Percentiles rank a stretch among this genome's conserved stretches.
These are phyloP conservation scores for Dacryopinax primogenitus DNA, from an alignment of 768 basidiomycete species.

Conservation along the genomic window DNA sequence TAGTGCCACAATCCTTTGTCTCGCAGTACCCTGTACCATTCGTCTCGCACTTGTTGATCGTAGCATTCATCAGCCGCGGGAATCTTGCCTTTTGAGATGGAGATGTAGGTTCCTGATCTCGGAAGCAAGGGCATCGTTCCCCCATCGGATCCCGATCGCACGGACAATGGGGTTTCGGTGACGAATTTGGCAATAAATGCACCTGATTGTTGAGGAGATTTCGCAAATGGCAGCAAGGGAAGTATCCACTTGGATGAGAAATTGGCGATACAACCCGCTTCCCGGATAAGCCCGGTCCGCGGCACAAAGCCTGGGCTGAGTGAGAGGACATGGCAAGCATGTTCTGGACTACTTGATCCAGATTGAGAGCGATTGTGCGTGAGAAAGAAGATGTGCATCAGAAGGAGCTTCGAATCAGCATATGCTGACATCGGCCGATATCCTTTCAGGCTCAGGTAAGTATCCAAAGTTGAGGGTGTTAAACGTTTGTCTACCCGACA, in stretches of 20 bases:
- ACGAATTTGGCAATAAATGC: background rate
- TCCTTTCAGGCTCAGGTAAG: background rate
- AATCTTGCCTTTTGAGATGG: background rate
- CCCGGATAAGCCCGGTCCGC: background rate
- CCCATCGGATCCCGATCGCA: background rate
- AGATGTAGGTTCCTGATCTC: background rate
- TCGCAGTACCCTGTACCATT: background rate
- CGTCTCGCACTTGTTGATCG: background rate
- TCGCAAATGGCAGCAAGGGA: background rate
- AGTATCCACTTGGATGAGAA: background rate
- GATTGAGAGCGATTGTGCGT: background rate
- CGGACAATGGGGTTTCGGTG: background rate
- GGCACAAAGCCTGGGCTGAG: background rate
- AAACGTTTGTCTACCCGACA: background rate
- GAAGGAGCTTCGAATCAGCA: conserved; percentile 15
- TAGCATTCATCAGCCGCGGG: background rate
- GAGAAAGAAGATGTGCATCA: conserved; percentile 14
- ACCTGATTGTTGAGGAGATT: background rate
- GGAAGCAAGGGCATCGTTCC: background rate
- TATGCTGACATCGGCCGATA: background rate
- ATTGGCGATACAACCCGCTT: background rate
- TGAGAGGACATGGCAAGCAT: background rate
- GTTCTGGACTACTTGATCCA: background rate
- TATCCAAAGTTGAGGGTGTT: background rate
- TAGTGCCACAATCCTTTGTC: background rate